Conservation (phyloP, 495 filamentous ascomycete genomes). For the Neurospora sp. region DNA sequence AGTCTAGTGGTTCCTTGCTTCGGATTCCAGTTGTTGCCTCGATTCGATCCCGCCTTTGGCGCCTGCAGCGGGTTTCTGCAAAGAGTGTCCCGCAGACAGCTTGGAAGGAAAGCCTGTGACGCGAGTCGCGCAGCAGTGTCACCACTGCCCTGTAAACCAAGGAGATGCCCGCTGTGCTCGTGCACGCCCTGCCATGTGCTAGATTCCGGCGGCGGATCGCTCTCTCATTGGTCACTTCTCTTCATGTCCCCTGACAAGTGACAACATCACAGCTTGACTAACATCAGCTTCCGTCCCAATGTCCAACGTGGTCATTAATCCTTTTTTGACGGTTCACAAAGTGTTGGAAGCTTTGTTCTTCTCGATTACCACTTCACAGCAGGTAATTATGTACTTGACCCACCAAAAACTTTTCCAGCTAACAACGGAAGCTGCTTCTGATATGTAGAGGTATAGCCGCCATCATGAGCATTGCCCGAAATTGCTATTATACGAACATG, state of each 20-base stretch:
- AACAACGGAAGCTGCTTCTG: background rate
- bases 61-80: background rate
- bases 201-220: background rate
- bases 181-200: background rate
- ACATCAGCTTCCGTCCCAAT: too few relatives aligned
- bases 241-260: background rate
- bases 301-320: too few relatives aligned
- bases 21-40: background rate
- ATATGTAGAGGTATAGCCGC: background rate
- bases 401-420: background rate
- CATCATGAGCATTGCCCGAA: background rate
- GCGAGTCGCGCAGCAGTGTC: constrained; percentile 18
- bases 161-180: background rate
- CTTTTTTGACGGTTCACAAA: background rate
- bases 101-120: constrained; percentile 6
- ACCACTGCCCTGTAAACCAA: background rate
- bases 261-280: background rate
- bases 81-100: background rate
- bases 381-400: background rate
- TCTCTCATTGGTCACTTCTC: background rate
- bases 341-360: background rate
- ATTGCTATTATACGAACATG: background rate
- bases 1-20: background rate
- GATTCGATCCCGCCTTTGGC: background rate
- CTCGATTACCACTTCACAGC: background rate